Evolutionary conservation across 371 early-diverging fungal genomes (phyloP).

Genomic region (Nematocida sp.): DNA sequence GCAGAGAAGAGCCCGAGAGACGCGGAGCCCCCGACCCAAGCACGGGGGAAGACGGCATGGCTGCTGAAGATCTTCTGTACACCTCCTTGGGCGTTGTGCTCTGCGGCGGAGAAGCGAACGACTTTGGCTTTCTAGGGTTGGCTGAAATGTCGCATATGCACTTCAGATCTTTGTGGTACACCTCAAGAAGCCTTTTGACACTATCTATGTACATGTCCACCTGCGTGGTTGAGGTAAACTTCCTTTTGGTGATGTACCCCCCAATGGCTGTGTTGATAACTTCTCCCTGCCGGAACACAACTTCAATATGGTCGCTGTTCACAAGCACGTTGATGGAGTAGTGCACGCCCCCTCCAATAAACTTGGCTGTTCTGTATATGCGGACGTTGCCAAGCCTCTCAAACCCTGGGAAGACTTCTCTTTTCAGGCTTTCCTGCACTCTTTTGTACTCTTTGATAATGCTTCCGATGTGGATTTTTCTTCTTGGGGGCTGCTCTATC

Average conservation of each 20-base stretch:
- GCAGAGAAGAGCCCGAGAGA: too few relatives aligned
- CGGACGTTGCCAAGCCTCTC: conserved; percentile 5
- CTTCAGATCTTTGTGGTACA: conserved; percentile 44
- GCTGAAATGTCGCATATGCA: conserved; percentile 49
- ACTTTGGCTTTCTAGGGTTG: conserved; percentile 26
- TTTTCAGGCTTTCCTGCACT: conserved; percentile 1
- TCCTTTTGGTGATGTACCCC: conserved; percentile 39
- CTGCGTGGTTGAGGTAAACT: conserved; percentile 36
- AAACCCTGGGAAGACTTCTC: conserved; percentile 16
- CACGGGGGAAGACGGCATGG: too few relatives aligned
- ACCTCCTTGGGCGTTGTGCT: neutral
- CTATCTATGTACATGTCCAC: conserved; percentile 49
- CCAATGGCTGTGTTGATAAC: conserved; percentile 35
- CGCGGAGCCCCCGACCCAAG: too few relatives aligned
- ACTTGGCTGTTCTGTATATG: conserved; percentile 36
- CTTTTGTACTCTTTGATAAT: conserved; percentile 44
- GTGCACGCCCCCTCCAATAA: conserved; percentile 34
- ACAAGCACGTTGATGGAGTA: conserved; percentile 46
- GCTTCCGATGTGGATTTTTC: conserved; percentile 20
- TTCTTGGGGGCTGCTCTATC: conserved; percentile 24
- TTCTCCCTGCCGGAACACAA: conserved; percentile 45
- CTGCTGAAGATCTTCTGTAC: neutral
- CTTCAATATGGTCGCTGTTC: conserved; percentile 39
- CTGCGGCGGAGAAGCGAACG: neutral
- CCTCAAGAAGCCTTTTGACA: conserved; percentile 28